A percentile compares a stretch with the other conserved stretches of the same genome.
Evolutionary conservation across 2,329 filamentous ascomycete species (phyloP).

Genomic region (Myriosclerotinia curreyana): DNA sequence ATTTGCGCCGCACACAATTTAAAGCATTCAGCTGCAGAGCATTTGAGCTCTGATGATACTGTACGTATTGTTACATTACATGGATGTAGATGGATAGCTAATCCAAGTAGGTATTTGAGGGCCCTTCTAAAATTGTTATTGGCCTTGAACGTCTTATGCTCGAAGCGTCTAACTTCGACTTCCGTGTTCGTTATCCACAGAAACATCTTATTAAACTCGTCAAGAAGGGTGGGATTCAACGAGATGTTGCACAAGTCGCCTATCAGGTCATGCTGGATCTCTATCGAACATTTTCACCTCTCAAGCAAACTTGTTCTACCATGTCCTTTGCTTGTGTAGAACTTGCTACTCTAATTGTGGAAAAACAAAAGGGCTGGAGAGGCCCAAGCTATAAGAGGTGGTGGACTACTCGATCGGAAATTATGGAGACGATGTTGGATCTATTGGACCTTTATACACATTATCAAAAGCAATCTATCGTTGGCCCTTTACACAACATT

Average conservation of each 20-base stretch:
- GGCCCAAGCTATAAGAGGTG: constrained; percentile 50
- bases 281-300: constrained; percentile 87
- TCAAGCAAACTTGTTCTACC: constrained; percentile 85
- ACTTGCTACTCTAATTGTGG: constrained; percentile 68
- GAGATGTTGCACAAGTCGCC: constrained; percentile 61
- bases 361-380: constrained; percentile 47
- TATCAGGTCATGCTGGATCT: constrained; percentile 85
- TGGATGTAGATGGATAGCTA: constrained; percentile 5
- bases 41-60: constrained; percentile 76
- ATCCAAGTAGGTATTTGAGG: constrained; percentile 67
- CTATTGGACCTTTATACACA: constrained; percentile 90
- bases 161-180: constrained; percentile 91
- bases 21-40: constrained; percentile 59
- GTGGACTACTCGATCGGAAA: constrained; percentile 48
- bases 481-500: constrained; percentile 69
- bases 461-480: constrained; percentile 68
- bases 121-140: constrained; percentile 74
- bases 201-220: constrained; percentile 77
- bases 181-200: constrained; percentile 83
- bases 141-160: constrained; percentile 89
- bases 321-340: constrained; percentile 82
- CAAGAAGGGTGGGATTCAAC: constrained; percentile 47
- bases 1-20: constrained; percentile 87
- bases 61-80: constrained; percentile 46
- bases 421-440: constrained; percentile 80